Evolutionary conservation across 345 rosid genomes (phyloP), one percentile per base, ranked within the genome.

Genomic region (Ailanthus altissimus): DNA sequence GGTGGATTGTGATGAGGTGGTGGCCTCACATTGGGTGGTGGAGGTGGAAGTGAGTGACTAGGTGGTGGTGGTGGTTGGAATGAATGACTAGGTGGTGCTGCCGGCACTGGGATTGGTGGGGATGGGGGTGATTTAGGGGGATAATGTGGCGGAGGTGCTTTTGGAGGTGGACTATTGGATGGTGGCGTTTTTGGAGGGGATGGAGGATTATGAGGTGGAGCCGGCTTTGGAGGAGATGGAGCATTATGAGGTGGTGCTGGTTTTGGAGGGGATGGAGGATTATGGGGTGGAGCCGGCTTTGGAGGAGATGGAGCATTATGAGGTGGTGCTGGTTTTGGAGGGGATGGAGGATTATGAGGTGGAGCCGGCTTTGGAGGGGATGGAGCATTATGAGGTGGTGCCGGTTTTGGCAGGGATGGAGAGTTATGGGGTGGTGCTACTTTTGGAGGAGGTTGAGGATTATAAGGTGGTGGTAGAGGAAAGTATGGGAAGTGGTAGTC

Each of bases 1-100:
- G 85, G 75, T 36, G 70, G 54, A 58, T 73, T 64, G 21, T 86
- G 89, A 82, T 61, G 88, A 63, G 84, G 84, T 53, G 83, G 78
- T 6, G 90, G 83, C 46, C 40, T 74, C 21, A 36, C 60, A 28
- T 7, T 32, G 18, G 60, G 60, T 21, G 83, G 20, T 45, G 84
- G 79, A 1, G 87, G 84, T 40, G 81, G 69, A 14, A 56, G 43
- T 47, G 75, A 65, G 25, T 81, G 79, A 75, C n/a, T 51, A 75
- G 84, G 86, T 67, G 60, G 70, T 21, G 83, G 20, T 51, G 84
- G 79, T 1, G 87, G 84, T 40, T 80, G 69, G 11, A 56, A 50
- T 47, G 75, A 69, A 28, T 81, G 79, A 75, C n/a, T 51, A 75
- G 84, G 86, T 67, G 87, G 78, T 43, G 82, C 63, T 60, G 80